Conservation (phyloP, 1,284 basidiomycete genomes). For the Trametes hirsuta region DNA sequence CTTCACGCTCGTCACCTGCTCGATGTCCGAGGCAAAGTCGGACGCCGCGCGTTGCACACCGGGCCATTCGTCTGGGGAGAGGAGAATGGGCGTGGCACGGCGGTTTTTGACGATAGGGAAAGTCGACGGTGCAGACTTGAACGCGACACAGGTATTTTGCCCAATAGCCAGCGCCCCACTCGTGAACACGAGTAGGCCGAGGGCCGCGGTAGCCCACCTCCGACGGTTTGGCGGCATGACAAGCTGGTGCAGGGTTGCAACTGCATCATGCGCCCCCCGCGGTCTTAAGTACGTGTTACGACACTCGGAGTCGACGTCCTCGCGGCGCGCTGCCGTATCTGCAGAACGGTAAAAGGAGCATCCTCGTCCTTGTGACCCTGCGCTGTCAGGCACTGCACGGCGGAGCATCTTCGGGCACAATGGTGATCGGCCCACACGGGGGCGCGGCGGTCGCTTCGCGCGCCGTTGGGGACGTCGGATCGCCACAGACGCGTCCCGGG, state of each 20-base stretch:
- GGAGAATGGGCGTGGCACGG: constrained; percentile 51
- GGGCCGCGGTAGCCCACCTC: neutral
- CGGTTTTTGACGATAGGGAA: constrained; percentile 48
- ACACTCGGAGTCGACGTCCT: neutral
- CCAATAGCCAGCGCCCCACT: constrained; percentile 35
- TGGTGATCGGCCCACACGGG: neutral
- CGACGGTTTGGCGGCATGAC: constrained; percentile 1
- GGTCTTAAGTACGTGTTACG: neutral
- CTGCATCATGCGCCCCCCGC: neutral
- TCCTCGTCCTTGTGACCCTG: constrained; percentile 4
- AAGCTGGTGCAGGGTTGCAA: neutral
- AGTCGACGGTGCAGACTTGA: constrained; percentile 35
- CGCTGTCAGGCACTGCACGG: neutral
- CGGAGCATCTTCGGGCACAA: constrained; percentile 10
- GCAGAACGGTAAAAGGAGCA: neutral
- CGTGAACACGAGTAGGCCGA: constrained; percentile 7
- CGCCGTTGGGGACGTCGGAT: neutral
- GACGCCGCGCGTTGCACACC: constrained; percentile 65
- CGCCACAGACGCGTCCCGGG: neutral
- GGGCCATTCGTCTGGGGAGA: constrained; percentile 62
- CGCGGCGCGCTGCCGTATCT: constrained; percentile 1
- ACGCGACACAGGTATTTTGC: constrained; percentile 38
- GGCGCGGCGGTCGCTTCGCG: neutral
- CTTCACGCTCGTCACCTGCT: constrained; percentile 57
- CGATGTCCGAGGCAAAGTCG: constrained; percentile 65